phyloP scores from a whole-genome alignment of 768 basidiomycete genomes.

The Tylopilus subfusipes region DNA sequence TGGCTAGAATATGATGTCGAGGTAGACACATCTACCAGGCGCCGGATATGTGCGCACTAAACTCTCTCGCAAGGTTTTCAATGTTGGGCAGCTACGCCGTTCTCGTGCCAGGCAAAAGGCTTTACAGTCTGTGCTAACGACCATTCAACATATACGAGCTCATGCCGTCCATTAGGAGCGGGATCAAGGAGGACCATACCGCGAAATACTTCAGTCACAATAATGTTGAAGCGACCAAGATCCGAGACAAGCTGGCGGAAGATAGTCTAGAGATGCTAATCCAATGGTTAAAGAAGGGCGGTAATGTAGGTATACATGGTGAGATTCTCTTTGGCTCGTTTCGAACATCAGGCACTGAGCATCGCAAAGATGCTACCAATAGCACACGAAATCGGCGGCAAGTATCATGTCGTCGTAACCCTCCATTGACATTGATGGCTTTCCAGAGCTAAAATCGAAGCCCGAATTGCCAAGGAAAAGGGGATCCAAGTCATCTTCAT shows the following conservation, averaged over 20 bases:
- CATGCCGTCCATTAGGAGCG: constrained; percentile 47
- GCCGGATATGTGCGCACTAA: neutral
- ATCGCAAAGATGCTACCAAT: constrained; percentile 84
- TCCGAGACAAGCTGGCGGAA: constrained; percentile 78
- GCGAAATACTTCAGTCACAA: constrained; percentile 86
- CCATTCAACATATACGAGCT: neutral
- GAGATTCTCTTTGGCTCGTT: constrained; percentile 13
- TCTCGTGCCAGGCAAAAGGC: constrained; percentile 79
- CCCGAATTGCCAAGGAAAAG: constrained; percentile 81
- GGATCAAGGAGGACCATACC: constrained; percentile 87
- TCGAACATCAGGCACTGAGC: neutral
- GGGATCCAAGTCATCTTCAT: constrained; percentile 89
- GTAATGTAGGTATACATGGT: constrained; percentile 99
- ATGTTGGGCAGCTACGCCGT: constrained; percentile 91
- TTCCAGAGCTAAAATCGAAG: constrained; percentile 74
- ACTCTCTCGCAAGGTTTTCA: constrained; percentile 70
- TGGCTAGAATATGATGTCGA: constrained; percentile 99
- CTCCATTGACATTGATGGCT: constrained; percentile 1
- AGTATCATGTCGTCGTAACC: constrained; percentile 13
- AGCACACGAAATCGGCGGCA: constrained; percentile 76
- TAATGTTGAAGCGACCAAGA: constrained; percentile 71
- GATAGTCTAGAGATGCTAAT: constrained; percentile 96
- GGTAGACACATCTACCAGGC: constrained; percentile 36
- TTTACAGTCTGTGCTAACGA: constrained; percentile 50
- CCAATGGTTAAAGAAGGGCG: constrained; percentile 89